These are phyloP conservation scores for Moesziomyces globuligerus DNA, from an alignment of 1,284 basidiomycete species.

Conservation along the genomic window DNA sequence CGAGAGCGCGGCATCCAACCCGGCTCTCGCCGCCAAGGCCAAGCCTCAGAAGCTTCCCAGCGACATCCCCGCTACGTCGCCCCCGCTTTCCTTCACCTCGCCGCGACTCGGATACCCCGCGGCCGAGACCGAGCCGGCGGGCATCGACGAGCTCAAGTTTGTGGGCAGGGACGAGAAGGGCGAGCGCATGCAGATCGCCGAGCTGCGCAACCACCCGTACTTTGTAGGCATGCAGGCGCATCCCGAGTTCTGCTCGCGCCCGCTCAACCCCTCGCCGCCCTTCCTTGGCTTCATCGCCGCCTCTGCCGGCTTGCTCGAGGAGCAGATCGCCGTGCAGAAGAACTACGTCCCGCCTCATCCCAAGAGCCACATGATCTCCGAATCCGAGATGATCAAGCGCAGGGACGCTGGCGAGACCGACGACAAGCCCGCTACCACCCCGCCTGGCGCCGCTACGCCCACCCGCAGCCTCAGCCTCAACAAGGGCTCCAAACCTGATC, in stretches of 20 bases:
- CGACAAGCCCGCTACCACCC: constrained; percentile 50
- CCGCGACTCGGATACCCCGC: constrained; percentile 24
- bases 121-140: constrained; percentile 9
- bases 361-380: constrained; percentile 60
- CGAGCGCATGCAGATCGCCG: constrained; percentile 96
- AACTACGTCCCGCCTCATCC: constrained; percentile 72
- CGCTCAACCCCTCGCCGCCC: constrained; percentile 94
- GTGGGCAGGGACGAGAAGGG: constrained; percentile 93
- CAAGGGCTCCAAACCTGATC: constrained; percentile 29
- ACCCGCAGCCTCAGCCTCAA: constrained; percentile 40
- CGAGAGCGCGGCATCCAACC: constrained; percentile 68
- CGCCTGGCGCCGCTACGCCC: constrained; percentile 48
- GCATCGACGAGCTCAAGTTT: constrained; percentile 71
- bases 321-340: constrained; percentile 79
- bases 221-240: constrained; percentile 96
- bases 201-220: constrained; percentile 89
- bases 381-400: constrained; percentile 49
- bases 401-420: constrained; percentile 39
- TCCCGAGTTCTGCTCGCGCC: constrained; percentile 98
- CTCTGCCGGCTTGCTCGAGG: constrained; percentile 77
- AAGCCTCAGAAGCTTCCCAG: constrained; percentile 32
- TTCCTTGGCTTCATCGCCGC: constrained; percentile 97
- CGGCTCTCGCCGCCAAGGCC: constrained; percentile 12
- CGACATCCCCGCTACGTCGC: constrained; percentile 36
- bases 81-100: constrained; percentile 30